A percentile compares a stretch with the other conserved stretches of the same genome.
Evolutionary conservation across 208 protist genomes (phyloP).

Genomic region (Perkinsela sp.): DNA sequence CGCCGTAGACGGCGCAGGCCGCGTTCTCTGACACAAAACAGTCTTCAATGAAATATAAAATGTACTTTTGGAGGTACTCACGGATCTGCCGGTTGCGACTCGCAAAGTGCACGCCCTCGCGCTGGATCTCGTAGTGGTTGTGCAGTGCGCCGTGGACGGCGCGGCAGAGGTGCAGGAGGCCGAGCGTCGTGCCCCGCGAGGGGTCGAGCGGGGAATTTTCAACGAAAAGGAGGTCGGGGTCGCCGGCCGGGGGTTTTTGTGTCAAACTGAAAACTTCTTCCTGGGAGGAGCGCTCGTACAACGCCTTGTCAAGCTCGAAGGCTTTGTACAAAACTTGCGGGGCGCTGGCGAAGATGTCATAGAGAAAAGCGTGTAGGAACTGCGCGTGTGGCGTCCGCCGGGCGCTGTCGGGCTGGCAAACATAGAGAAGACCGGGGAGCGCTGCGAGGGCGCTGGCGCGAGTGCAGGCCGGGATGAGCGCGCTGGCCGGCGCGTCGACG

Average conservation of each 20-base stretch:
- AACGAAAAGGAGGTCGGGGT: neutral
- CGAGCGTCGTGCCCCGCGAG: neutral
- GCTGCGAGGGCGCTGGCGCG: neutral
- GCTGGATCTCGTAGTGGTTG: neutral
- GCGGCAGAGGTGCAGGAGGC: neutral
- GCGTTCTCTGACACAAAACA: neutral
- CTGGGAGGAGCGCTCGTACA: neutral
- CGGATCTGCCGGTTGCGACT: neutral
- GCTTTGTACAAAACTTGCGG: neutral
- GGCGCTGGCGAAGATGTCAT: neutral
- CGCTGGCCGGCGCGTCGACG: neutral
- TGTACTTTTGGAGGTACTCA: neutral
- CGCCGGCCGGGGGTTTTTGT: too few relatives aligned
- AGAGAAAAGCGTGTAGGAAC: neutral
- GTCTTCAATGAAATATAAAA: neutral
- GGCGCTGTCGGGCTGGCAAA: neutral
- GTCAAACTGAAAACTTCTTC: neutral
- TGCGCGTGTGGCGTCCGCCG: neutral
- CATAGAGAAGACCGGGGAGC: neutral
- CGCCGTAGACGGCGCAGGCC: neutral
- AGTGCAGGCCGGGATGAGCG: neutral
- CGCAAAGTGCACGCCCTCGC: neutral
- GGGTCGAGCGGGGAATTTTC: neutral
- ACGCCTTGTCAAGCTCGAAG: neutral
- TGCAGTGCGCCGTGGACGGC: neutral